Percentiles rank a stretch among this genome's conserved stretches.
Evolutionary conservation across 176 grass and related monocot species (phyloP).

Genomic region (Cymbopogon citratus): DNA sequence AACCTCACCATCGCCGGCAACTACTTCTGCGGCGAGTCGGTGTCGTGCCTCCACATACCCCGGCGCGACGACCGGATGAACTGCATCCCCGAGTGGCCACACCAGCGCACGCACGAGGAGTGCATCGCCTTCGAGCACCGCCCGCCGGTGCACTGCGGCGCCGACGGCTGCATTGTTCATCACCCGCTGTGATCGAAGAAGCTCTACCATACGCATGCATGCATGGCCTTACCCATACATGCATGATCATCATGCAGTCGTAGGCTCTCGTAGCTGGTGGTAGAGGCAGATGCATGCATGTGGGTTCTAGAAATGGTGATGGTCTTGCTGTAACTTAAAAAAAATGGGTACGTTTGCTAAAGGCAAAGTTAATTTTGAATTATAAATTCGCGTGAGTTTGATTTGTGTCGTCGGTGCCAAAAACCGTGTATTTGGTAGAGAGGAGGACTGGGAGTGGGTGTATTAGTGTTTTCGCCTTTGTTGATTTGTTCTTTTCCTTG

Average conservation of each 20-base stretch:
- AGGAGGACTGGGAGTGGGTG: not conserved
- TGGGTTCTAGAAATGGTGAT: not conserved
- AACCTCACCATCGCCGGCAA: slow-evolving; percentile 81
- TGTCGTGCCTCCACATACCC: slow-evolving; percentile 58
- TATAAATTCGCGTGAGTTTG: not conserved
- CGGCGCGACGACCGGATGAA: slow-evolving; percentile 62
- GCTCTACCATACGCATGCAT: not conserved
- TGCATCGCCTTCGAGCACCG: slow-evolving; percentile 60
- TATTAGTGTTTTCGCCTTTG: slow-evolving; percentile 13
- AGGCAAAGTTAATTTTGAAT: slow-evolving; percentile 1
- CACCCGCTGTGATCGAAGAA: slow-evolving; percentile 8
- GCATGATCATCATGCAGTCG: too few species aligned
- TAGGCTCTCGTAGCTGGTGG: not conserved
- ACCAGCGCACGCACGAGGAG: slow-evolving; percentile 64
- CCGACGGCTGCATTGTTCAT: slow-evolving; percentile 55
- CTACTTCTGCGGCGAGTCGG: slow-evolving; percentile 72
- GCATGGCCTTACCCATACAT: not conserved
- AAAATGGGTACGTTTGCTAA: not conserved
- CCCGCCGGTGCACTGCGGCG: slow-evolving; percentile 65
- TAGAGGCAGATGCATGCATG: not conserved
- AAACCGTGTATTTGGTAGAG: slow-evolving; percentile 16
- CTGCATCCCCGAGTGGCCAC: slow-evolving; percentile 65
- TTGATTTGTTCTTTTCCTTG: not conserved
- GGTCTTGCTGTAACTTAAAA: not conserved
- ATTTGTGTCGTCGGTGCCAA: not conserved